Evolutionary conservation across 331 rosid genomes (phyloP).

Genomic region (Malus hybrid): DNA sequence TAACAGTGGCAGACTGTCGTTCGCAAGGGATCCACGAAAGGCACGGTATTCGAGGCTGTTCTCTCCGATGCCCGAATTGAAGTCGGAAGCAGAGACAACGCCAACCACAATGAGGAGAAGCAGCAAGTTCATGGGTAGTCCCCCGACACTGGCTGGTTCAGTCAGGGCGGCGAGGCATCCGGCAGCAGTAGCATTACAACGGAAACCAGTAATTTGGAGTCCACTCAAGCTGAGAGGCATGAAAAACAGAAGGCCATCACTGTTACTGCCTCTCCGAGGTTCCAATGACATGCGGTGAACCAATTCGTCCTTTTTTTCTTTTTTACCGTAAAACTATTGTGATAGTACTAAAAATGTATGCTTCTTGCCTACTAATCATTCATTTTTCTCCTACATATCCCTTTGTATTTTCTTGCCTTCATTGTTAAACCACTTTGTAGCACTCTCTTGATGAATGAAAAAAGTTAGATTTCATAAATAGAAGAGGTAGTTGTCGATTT

Average conservation of each 20-base stretch:
- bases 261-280: slow-evolving; percentile 48
- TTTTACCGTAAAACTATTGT: neutral
- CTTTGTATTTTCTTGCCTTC: neutral
- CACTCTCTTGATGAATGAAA: neutral
- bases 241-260: slow-evolving; percentile 46
- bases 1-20: slow-evolving; percentile 29
- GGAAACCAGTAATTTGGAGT: slow-evolving; percentile 79
- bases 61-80: slow-evolving; percentile 58
- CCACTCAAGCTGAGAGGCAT: slow-evolving; percentile 62
- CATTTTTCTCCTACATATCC: neutral
- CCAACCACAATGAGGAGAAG: slow-evolving; percentile 59
- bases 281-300: slow-evolving; percentile 34
- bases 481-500: too few species aligned
- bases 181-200: slow-evolving; percentile 44
- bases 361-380: slow-evolving; percentile 15
- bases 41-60: slow-evolving; percentile 67
- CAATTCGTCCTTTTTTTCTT: neutral
- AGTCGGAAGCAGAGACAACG: slow-evolving; percentile 45
- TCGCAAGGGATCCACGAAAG: slow-evolving; percentile 44
- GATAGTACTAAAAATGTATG: slow-evolving; percentile 11
- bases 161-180: slow-evolving; percentile 30
- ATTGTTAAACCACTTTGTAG: neutral
- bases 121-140: slow-evolving; percentile 85
- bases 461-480: too few species aligned
- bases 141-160: slow-evolving; percentile 41